These are phyloP conservation scores for Aspergillus terreus DNA, from an alignment of 2,329 filamentous ascomycete genomes.

Conservation along the genomic window DNA sequence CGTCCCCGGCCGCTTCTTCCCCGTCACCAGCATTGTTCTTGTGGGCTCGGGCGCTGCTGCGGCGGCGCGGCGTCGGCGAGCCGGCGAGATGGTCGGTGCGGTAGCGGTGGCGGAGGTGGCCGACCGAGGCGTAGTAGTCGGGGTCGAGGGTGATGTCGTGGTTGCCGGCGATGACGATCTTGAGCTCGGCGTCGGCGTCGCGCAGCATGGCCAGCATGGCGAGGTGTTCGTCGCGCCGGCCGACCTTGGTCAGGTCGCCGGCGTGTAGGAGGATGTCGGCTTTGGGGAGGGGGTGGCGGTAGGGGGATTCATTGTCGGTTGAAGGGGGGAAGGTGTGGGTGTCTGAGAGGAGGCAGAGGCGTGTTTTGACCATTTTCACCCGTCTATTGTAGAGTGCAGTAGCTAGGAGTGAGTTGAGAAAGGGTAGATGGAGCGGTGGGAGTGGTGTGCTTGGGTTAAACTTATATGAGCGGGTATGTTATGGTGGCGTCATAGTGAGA, in stretches of 20 bases:
- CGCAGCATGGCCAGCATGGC: constrained; percentile 46
- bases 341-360: constrained; percentile 42
- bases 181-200: constrained; percentile 51
- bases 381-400: background rate
- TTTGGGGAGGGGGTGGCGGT: constrained; percentile 44
- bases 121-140: constrained; percentile 40
- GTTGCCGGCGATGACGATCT: constrained; percentile 61
- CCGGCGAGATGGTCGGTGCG: constrained; percentile 9
- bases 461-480: background rate
- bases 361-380: constrained; percentile 31
- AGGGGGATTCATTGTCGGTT: constrained; percentile 22
- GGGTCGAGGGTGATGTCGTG: constrained; percentile 59
- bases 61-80: constrained; percentile 14
- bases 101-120: constrained; percentile 25
- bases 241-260: constrained; percentile 56
- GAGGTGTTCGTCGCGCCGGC: constrained; percentile 47
- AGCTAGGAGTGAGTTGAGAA: background rate
- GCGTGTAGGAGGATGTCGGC: constrained; percentile 56
- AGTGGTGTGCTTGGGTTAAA: too few relatives aligned
- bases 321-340: constrained; percentile 34
- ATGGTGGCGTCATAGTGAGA: constrained; percentile 1
- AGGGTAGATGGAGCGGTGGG: too few relatives aligned
- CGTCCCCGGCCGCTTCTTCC: constrained; percentile 6
- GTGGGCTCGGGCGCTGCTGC: background rate
- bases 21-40: background rate